A percentile compares a stretch with the other conserved stretches of the same genome.
These are phyloP conservation scores for Penicillium coprophilum DNA, from an alignment of 495 filamentous ascomycete genomes.

Conservation along the genomic window DNA sequence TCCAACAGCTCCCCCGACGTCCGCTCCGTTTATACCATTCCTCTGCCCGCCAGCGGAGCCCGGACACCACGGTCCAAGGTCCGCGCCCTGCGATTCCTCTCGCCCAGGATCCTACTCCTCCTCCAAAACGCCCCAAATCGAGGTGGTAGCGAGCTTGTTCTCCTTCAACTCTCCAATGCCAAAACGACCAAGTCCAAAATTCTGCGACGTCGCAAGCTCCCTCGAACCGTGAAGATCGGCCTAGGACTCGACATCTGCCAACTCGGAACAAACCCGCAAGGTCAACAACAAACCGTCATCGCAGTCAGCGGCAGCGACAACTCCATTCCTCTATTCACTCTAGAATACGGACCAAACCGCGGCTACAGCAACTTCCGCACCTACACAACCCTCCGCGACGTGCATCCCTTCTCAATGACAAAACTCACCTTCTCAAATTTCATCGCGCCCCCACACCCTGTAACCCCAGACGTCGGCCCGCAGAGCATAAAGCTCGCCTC, in stretches of 20 bases:
- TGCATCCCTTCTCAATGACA: conserved; percentile 84
- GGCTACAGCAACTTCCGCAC: conserved; percentile 59
- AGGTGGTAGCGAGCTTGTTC: conserved; percentile 65
- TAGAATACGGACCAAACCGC: conserved; percentile 56
- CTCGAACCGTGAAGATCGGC: conserved; percentile 58
- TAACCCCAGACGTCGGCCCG: conserved; percentile 44
- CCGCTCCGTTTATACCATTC: conserved; percentile 59
- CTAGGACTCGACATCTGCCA: conserved; percentile 73
- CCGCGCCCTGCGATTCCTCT: conserved; percentile 73
- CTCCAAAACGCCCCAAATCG: conserved; percentile 55
- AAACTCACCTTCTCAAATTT: conserved; percentile 77
- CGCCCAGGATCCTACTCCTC: conserved; percentile 49
- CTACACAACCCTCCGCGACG: conserved; percentile 65
- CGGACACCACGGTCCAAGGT: conserved; percentile 47
- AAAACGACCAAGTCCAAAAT: conserved; percentile 37
- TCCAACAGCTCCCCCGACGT: conserved; percentile 56
- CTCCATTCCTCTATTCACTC: conserved; percentile 72
- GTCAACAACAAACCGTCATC: conserved; percentile 70
- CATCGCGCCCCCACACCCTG: conserved; percentile 52
- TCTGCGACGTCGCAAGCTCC: conserved; percentile 54
- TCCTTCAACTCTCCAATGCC: conserved; percentile 52
- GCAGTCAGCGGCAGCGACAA: conserved; percentile 82
- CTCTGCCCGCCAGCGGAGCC: conserved; percentile 49
- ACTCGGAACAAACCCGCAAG: conserved; percentile 54
- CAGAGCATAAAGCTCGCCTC: conserved; percentile 80